Evolutionary conservation across 805 yeast genomes (phyloP).

Genomic region (Wickerhamomyces subpelliculosus): DNA sequence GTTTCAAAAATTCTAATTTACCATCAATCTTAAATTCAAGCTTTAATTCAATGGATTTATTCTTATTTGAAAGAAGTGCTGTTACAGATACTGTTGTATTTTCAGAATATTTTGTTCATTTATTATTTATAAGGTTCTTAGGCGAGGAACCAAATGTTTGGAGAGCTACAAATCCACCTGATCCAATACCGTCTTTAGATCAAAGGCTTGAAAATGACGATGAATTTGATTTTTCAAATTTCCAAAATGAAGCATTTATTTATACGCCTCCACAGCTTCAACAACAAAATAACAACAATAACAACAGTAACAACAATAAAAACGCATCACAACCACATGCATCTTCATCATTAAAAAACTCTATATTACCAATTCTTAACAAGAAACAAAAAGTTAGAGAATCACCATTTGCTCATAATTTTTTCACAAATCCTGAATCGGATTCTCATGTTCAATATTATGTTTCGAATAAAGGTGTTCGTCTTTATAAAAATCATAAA

Average conservation of each 20-base stretch:
- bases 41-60: constrained; percentile 67
- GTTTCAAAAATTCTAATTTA: constrained; percentile 32
- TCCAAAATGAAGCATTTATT: constrained; percentile 6
- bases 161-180: constrained; percentile 50
- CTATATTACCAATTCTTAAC: background rate
- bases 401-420: constrained; percentile 70
- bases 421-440: constrained; percentile 84
- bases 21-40: constrained; percentile 46
- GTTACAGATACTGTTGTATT: constrained; percentile 50
- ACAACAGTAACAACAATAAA: background rate
- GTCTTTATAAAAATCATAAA: constrained; percentile 42
- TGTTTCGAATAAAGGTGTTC: constrained; percentile 55
- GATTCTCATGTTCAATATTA: constrained; percentile 78
- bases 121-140: constrained; percentile 55
- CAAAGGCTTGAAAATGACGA: constrained; percentile 26
- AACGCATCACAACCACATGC: background rate
- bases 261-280: background rate
- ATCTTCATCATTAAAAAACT: constrained; percentile 1
- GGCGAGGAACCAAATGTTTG: constrained; percentile 69
- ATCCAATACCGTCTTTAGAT: constrained; percentile 33
- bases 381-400: constrained; percentile 16
- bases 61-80: constrained; percentile 59
- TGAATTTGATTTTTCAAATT: constrained; percentile 28
- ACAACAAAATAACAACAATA: background rate
- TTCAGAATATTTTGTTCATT: constrained; percentile 56